Evolutionary conservation across 139 green algal species (phyloP), one percentile per base, ranked within the genome.

Genomic region (Haematococcus lacustris): DNA sequence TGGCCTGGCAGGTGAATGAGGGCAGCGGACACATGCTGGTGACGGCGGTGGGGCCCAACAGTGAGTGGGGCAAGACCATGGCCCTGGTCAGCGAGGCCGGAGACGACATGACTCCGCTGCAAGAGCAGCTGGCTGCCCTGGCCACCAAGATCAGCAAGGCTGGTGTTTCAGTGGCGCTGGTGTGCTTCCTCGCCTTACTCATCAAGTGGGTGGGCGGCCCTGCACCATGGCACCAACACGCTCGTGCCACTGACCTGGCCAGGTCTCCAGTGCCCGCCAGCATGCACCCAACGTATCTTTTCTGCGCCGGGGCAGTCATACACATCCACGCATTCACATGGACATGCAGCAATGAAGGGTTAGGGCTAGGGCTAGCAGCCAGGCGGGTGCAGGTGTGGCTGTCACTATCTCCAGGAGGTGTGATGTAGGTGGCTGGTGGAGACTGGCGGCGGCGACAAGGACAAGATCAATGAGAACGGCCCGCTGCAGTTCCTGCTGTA

Each of bases 121-220:
- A 99, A 83, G 88, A 94, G 70, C 90, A 96, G 73, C 88, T 98
- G 7, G 86, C 82, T 25, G 85, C 87, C 62, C 82, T 97, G 51
- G 95, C 95, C 0, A 85, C 80, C n/a, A 83, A 87, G 65, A 95
- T 99, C 63, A 2, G 38, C 73, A 98, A 98, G 35, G 72, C 98
- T 26, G 95, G 95, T 50, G 86, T 97, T 30, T 74, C 69, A 26
- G 94, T 98, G 2, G 95, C 88, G 3, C 73, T 96, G 4, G 66
- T 91, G 40, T 96, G 89, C 71, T 98, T 99, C 78, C 70, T 94
- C 41, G 90, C 94, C 32, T 83, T 98, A n/a, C 73, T 97, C n/a
- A 91, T 97, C 78, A 80, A 93, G 86, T 93, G 75, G 74, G 73
- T 63, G n/a, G n/a, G n/a, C n/a, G n/a, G n/a, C n/a, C n/a, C n/a